These are phyloP conservation scores for Apophysomyces sp. DNA, from an alignment of 371 early-diverging fungal genomes.

Conservation along the genomic window DNA sequence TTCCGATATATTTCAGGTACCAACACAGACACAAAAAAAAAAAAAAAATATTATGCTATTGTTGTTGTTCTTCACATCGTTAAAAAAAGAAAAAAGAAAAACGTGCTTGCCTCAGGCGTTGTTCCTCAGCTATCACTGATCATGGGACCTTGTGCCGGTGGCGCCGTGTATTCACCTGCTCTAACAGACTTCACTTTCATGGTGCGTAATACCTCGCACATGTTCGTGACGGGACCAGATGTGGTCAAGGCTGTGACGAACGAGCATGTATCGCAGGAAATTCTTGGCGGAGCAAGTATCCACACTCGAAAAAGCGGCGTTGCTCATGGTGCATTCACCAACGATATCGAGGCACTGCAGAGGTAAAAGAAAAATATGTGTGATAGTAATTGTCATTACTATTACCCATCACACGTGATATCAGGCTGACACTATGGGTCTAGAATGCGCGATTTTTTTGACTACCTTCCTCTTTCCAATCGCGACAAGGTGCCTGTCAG, in stretches of 20 bases:
- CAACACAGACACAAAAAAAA: no score
- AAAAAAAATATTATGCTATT: not conserved
- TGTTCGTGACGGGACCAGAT: constrained; percentile 97
- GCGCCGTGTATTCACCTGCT: constrained; percentile 97
- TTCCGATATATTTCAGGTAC: constrained; percentile 93
- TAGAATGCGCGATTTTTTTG: constrained; percentile 82
- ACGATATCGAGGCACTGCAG: constrained; percentile 93
- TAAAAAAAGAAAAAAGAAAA: constrained; percentile 42
- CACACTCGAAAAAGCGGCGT: constrained; percentile 93
- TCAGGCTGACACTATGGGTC: not conserved
- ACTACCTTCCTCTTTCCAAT: constrained; percentile 89
- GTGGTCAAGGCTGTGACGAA: constrained; percentile 96
- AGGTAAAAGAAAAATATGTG: constrained; percentile 30
- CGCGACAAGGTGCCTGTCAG: constrained; percentile 65
- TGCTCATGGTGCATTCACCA: constrained; percentile 90
- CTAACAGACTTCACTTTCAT: constrained; percentile 96
- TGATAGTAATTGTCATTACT: no score
- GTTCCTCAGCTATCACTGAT: constrained; percentile 95
- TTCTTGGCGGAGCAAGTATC: constrained; percentile 90
- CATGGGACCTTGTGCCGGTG: constrained; percentile 98
- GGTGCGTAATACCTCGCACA: constrained; percentile 94
- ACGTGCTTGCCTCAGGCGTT: constrained; percentile 92
- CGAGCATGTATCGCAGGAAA: constrained; percentile 94
- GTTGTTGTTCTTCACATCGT: no score
- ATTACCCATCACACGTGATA: no score